Evolutionary conservation across 2,329 filamentous ascomycete species (phyloP).

Genomic region (Aspergillus felis): DNA sequence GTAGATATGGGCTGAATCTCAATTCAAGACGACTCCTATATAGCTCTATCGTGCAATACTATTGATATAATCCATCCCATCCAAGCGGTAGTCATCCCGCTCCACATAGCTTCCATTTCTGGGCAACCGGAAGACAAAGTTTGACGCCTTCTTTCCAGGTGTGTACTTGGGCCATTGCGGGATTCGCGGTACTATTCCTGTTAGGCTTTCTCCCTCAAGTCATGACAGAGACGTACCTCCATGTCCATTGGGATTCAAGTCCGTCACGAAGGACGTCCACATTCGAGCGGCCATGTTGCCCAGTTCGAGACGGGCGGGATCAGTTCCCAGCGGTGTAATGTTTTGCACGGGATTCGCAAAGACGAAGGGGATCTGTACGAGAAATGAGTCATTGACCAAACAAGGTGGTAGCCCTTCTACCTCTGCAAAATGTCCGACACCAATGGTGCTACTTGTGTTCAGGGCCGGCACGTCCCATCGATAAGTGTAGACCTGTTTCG

Average conservation of each 20-base stretch:
- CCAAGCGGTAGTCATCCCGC: constrained; percentile 21
- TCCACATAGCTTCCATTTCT: constrained; percentile 24
- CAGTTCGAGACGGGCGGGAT: constrained; percentile 22
- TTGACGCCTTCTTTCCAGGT: constrained; percentile 6
- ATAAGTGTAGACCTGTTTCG: constrained; percentile 22
- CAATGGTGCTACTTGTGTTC: constrained; percentile 23
- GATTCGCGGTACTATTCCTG: constrained; percentile 16
- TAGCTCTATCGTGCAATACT: constrained; percentile 19
- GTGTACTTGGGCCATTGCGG: constrained; percentile 23
- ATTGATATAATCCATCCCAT: constrained; percentile 27
- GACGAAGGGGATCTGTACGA: constrained; percentile 27
- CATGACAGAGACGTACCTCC: constrained; percentile 14
- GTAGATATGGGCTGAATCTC: background rate
- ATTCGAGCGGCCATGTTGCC: constrained; percentile 28
- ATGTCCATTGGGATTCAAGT: constrained; percentile 27
- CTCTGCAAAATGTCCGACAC: constrained; percentile 30
- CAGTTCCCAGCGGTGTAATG: constrained; percentile 23
- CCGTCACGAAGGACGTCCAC: constrained; percentile 29
- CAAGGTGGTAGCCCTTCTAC: constrained; percentile 6
- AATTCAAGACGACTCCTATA: background rate
- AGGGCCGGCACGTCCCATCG: constrained; percentile 29
- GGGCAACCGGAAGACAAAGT: constrained; percentile 29
- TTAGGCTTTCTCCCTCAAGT: background rate
- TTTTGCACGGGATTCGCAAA: constrained; percentile 29
- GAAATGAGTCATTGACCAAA: no score